A percentile compares a stretch with the other conserved stretches of the same genome.
Conservation (phyloP, 441 rosid species). For the Rhodomyrtus psidioides region DNA sequence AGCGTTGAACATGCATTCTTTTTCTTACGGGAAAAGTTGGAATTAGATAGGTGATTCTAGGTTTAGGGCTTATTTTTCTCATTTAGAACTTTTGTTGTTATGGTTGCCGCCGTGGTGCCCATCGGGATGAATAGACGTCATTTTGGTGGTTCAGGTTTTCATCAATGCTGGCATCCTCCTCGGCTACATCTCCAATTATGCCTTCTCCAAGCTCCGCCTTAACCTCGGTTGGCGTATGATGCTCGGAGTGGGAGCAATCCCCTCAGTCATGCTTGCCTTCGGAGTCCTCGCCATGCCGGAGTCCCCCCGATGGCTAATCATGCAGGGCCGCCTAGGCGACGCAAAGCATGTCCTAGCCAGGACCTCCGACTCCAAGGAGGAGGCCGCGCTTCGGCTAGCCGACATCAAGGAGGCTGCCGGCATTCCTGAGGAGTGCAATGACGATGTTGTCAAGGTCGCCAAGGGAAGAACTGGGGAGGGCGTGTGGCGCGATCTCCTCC, state of each 20-base stretch:
- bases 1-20: not conserved
- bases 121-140: not conserved
- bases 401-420: constrained; percentile 16
- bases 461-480: constrained; percentile 2
- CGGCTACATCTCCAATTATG: constrained; percentile 12
- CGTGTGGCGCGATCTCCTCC: constrained; percentile 7
- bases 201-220: constrained; percentile 8
- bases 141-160: not conserved
- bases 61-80: not conserved
- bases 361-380: constrained; percentile 10
- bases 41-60: not conserved
- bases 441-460: not conserved
- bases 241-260: constrained; percentile 6
- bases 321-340: constrained; percentile 5
- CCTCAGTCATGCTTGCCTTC: not conserved
- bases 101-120: not conserved
- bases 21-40: not conserved
- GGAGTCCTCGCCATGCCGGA: constrained; percentile 10
- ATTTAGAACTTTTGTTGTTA: not conserved
- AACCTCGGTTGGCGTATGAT: constrained; percentile 10
- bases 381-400: not conserved
- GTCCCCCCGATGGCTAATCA: constrained; percentile 12
- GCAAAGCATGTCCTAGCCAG: not conserved
- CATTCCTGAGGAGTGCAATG: not conserved
- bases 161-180: constrained; percentile 4